Conservation (phyloP, 345 rosid genomes). For the Lenwebbia sp. region DNA sequence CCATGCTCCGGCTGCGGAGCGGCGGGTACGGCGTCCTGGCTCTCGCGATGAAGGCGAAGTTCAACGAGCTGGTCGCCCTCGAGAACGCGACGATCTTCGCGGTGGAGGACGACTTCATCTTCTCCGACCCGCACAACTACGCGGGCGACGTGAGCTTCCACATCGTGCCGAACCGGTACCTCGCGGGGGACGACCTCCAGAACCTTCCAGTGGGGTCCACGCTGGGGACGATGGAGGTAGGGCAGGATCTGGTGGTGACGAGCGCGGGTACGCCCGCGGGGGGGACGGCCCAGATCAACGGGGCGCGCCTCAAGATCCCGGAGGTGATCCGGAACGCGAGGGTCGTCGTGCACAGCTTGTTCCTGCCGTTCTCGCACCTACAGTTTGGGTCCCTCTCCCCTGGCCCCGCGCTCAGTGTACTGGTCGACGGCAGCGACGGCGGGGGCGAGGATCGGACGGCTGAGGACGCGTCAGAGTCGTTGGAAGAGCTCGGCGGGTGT, state of each 20-base stretch:
- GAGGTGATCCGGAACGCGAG: slow-evolving; percentile 39
- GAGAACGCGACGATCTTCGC: slow-evolving; percentile 50
- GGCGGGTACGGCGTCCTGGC: slow-evolving; percentile 49
- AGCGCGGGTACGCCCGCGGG: slow-evolving; percentile 8
- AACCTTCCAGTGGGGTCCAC: slow-evolving; percentile 24
- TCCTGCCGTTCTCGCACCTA: slow-evolving; percentile 42
- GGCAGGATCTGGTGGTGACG: slow-evolving; percentile 24
- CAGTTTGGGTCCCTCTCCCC: slow-evolving; percentile 8
- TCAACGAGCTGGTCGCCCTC: slow-evolving; percentile 27
- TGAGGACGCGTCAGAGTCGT: neutral
- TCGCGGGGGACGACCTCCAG: slow-evolving; percentile 32
- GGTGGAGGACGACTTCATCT: slow-evolving; percentile 38
- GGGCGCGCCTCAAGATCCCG: slow-evolving; percentile 37
- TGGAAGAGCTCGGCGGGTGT: slow-evolving; percentile 9
- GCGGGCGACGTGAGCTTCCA: slow-evolving; percentile 41
- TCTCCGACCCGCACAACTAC: slow-evolving; percentile 38
- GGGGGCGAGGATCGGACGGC: neutral
- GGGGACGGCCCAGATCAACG: slow-evolving; percentile 32
- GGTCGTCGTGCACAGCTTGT: slow-evolving; percentile 39
- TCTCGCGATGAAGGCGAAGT: slow-evolving; percentile 35
- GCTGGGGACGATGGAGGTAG: slow-evolving; percentile 24
- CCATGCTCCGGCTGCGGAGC: slow-evolving; percentile 45
- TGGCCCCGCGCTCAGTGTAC: neutral
- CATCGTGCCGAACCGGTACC: slow-evolving; percentile 38
- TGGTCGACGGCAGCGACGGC: slow-evolving; percentile 13